Percentiles rank a stretch among this genome's conserved stretches.
Conservation (phyloP, 257 asterid genomes). For the Ilex asprella region DNA sequence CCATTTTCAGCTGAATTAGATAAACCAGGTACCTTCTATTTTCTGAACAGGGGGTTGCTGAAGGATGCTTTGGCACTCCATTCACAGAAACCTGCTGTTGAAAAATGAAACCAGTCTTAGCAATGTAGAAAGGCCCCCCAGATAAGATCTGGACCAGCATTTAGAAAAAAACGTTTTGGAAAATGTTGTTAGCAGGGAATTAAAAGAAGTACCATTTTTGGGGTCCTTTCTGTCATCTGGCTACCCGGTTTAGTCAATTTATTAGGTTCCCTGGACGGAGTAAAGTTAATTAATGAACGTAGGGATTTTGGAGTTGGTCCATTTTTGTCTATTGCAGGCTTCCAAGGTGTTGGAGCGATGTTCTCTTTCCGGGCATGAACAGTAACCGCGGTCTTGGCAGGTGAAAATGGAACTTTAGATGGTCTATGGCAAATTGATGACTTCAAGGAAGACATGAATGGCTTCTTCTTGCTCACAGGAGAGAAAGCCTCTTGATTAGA, state of each 20-base stretch:
- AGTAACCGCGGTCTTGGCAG: constrained; percentile 39
- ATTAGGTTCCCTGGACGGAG: constrained; percentile 39
- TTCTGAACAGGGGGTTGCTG: constrained; percentile 46
- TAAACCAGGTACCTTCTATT: constrained; percentile 33
- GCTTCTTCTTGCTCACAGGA: constrained; percentile 44
- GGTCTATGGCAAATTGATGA: constrained; percentile 36
- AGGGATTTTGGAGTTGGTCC: constrained; percentile 48
- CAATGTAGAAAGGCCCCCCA: background rate
- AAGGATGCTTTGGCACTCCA: constrained; percentile 27
- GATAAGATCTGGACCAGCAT: background rate
- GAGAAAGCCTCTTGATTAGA: constrained; percentile 37
- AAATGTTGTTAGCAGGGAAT: background rate
- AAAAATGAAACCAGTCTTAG: constrained; percentile 2
- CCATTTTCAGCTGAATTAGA: background rate
- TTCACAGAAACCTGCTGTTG: constrained; percentile 36
- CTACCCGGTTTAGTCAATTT: constrained; percentile 23
- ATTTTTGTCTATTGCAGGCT: constrained; percentile 29
- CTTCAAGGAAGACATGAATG: constrained; percentile 41
- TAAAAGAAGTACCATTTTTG: constrained; percentile 27
- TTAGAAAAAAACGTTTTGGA: background rate
- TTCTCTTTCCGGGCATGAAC: constrained; percentile 37
- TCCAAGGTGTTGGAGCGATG: constrained; percentile 23
- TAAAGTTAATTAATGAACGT: constrained; percentile 34
- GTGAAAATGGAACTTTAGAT: constrained; percentile 37
- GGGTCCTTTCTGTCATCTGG: constrained; percentile 43